phyloP scores from a whole-genome alignment of 208 protist species.

The Trypanosoma scelopori region DNA sequence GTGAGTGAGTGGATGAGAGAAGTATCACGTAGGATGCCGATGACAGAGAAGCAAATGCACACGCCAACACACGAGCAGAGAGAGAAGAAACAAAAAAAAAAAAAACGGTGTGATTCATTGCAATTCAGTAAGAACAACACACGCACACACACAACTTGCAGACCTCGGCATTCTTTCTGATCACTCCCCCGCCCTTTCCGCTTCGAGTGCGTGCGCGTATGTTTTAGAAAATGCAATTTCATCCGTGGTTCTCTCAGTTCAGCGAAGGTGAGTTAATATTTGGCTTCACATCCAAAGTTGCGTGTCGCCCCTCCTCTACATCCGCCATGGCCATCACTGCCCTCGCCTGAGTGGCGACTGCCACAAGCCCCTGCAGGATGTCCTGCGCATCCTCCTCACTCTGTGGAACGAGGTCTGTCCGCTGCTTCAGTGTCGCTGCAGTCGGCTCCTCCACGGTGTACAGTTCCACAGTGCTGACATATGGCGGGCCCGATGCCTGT shows the following conservation, averaged over 20 bases:
- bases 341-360: conserved; percentile 21
- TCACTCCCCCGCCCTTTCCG: too few relatives aligned
- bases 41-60: background rate
- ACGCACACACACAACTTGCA: too few relatives aligned
- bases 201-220: too few relatives aligned
- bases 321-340: conserved; percentile 10
- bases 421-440: conserved; percentile 2
- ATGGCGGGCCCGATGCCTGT: conserved; percentile 16
- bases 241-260: too few relatives aligned
- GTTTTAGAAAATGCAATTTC: too few relatives aligned
- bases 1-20: background rate
- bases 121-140: too few relatives aligned
- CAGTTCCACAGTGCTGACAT: conserved; percentile 30
- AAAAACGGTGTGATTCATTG: background rate
- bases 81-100: conserved; percentile 4
- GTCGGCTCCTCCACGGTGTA: conserved; percentile 30
- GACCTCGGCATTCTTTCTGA: too few relatives aligned
- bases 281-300: conserved; percentile 24
- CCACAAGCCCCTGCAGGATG: conserved; percentile 24
- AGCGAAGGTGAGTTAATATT: conserved; percentile 5
- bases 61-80: background rate
- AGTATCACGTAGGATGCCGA: background rate
- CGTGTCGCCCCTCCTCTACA: conserved; percentile 11
- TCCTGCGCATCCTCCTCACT: conserved; percentile 26
- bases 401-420: conserved; percentile 25